Evolutionary conservation across 257 asterid genomes (phyloP).

Genomic region (Nicotiana paniculata): DNA sequence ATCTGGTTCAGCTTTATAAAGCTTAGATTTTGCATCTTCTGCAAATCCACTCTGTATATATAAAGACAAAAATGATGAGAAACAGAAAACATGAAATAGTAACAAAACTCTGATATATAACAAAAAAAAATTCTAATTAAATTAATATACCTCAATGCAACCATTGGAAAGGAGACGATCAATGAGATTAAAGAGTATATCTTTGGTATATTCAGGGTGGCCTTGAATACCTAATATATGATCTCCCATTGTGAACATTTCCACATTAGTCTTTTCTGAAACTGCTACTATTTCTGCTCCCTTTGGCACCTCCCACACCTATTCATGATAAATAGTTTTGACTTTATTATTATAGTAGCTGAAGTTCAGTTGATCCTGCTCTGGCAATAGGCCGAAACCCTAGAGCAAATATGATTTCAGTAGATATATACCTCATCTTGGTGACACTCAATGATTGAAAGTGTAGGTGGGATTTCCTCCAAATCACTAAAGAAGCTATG

Average conservation of each 20-base stretch:
- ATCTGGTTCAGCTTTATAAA: constrained; percentile 42
- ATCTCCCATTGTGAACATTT: constrained; percentile 54
- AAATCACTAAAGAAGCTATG: constrained; percentile 19
- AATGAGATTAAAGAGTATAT: constrained; percentile 47
- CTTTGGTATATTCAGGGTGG: constrained; percentile 77
- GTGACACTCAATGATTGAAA: constrained; percentile 63
- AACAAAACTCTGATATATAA: neutral
- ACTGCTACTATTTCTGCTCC: constrained; percentile 54
- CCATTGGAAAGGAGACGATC: constrained; percentile 45
- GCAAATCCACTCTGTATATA: constrained; percentile 34
- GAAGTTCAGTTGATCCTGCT: too few species aligned
- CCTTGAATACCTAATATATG: constrained; percentile 65
- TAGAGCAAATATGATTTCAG: neutral
- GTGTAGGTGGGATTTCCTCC: constrained; percentile 39
- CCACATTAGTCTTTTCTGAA: constrained; percentile 65
- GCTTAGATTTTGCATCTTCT: constrained; percentile 39
- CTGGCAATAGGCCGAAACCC: neutral
- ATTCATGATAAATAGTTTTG: neutral
- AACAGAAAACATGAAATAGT: neutral
- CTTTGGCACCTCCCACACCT: constrained; percentile 75
- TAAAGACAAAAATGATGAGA: neutral
- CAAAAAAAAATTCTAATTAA: too few species aligned
- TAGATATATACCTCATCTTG: constrained; percentile 56
- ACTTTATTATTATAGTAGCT: too few species aligned
- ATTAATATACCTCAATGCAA: constrained; percentile 36